Conservation (phyloP, 116 monocot genomes). For the Phalaenopsis hybrid region DNA sequence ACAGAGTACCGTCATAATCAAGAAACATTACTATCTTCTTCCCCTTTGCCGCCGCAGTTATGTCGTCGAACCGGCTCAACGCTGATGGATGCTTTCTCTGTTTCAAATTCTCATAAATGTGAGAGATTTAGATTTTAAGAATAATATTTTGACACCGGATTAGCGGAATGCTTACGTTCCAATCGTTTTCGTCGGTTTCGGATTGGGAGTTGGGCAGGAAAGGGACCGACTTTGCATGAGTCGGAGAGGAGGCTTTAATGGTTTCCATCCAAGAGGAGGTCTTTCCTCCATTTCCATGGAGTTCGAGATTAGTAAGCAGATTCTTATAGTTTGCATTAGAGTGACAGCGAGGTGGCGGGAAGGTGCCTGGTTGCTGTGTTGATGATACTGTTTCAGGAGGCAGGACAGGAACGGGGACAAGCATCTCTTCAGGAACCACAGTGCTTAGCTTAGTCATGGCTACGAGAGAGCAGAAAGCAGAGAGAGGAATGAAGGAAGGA, state of each 20-base stretch:
- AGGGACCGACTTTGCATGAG: neutral
- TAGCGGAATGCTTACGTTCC: constrained; percentile 1
- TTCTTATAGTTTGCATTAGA: too few species aligned
- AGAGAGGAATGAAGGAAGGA: too few species aligned
- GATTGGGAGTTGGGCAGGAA: neutral
- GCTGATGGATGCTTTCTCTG: constrained; percentile 48
- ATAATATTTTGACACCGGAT: neutral
- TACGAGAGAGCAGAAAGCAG: too few species aligned
- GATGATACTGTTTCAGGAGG: too few species aligned
- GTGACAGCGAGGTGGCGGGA: too few species aligned
- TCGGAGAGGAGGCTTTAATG: constrained; percentile 5
- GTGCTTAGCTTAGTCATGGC: neutral
- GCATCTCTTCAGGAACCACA: too few species aligned
- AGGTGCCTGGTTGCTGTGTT: too few species aligned
- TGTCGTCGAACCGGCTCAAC: constrained; percentile 50
- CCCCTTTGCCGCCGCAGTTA: constrained; percentile 33
- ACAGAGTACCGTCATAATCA: constrained; percentile 78
- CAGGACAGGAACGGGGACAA: too few species aligned
- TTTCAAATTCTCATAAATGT: neutral
- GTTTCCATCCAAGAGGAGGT: neutral
- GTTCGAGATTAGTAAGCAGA: too few species aligned
- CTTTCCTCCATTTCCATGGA: neutral
- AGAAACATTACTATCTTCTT: constrained; percentile 76
- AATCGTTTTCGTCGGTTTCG: neutral
- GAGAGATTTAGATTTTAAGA: neutral